phyloP scores from a whole-genome alignment of 345 rosid species.

The Boechera divaricarpa region DNA sequence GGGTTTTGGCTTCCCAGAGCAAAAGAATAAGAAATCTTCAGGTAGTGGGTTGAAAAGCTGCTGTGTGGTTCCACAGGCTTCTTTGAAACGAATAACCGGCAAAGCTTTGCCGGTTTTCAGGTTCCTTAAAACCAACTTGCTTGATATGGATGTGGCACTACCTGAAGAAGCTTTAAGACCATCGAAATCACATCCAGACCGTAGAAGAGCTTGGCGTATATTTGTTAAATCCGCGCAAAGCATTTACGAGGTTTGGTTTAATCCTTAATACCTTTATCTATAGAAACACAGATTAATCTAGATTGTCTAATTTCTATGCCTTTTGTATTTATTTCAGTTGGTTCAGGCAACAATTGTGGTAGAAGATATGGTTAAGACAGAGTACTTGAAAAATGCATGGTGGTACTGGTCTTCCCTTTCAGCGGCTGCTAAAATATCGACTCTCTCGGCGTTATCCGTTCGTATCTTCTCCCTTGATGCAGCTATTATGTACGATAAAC shows the following conservation, averaged over 20 bases:
- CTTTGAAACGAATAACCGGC: conserved; percentile 73
- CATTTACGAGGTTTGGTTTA: conserved; percentile 71
- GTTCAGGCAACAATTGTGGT: conserved; percentile 82
- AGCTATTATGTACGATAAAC: conserved; percentile 73
- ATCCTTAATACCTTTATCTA: conserved; percentile 12
- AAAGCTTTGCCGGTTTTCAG: conserved; percentile 58
- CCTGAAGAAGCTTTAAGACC: conserved; percentile 76
- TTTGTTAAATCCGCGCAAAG: conserved; percentile 82
- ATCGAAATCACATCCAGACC: conserved; percentile 61
- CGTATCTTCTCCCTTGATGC: conserved; percentile 86
- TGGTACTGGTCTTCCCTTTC: conserved; percentile 99
- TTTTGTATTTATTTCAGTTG: conserved; percentile 59
- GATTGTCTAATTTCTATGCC: conserved; percentile 5
- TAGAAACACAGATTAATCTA: background rate
- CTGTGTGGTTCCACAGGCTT: conserved; percentile 79
- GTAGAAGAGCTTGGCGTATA: conserved; percentile 84
- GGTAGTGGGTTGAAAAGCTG: conserved; percentile 45
- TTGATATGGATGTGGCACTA: conserved; percentile 94
- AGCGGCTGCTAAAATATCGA: conserved; percentile 84
- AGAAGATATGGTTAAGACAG: conserved; percentile 89
- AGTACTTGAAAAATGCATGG: conserved; percentile 85
- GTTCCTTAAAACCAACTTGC: conserved; percentile 75
- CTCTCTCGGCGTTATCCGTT: conserved; percentile 78
- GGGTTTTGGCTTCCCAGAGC: conserved; percentile 49
- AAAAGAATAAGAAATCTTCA: conserved; percentile 50